Conservation (phyloP, 139 green algal genomes). For the Chlamydomonas sphaeroides region DNA sequence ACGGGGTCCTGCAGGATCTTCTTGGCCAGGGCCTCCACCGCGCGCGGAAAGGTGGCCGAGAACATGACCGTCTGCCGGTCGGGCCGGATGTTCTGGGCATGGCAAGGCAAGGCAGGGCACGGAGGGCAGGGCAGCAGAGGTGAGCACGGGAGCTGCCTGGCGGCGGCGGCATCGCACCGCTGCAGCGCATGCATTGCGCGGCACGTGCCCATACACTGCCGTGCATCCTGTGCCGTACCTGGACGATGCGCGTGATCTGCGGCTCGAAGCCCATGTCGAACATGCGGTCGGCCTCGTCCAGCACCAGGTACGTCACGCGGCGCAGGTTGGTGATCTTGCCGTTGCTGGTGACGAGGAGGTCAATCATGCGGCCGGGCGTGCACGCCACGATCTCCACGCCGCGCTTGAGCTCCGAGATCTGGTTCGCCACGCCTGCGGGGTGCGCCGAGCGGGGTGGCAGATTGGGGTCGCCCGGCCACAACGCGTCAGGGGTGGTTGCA, state of each 20-base stretch:
- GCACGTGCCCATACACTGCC: no score
- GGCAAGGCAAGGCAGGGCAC: neutral
- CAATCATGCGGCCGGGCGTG: constrained; percentile 98
- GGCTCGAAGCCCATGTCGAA: constrained; percentile 96
- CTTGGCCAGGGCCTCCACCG: constrained; percentile 83
- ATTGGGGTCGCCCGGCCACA: no score
- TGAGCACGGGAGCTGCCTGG: no score
- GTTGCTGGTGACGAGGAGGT: constrained; percentile 89
- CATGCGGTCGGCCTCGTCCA: constrained; percentile 99
- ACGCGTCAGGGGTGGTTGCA: no score
- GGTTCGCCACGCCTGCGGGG: constrained; percentile 69
- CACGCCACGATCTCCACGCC: constrained; percentile 90
- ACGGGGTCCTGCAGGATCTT: constrained; percentile 78
- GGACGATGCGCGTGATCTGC: constrained; percentile 69
- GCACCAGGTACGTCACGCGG: constrained; percentile 95
- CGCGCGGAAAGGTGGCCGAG: constrained; percentile 94
- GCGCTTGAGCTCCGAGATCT: constrained; percentile 97
- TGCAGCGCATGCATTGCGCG: no score
- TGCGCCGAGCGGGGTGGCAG: no score
- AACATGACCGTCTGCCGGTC: constrained; percentile 99
- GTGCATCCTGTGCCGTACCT: constrained; percentile 22
- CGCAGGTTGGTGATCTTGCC: constrained; percentile 96
- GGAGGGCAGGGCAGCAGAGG: no score
- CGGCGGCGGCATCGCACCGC: no score
- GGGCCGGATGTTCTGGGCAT: constrained; percentile 83